Conservation (phyloP, 225 moss, liverwort and hornwort genomes). For the Bryoerythrophyllum caledonicum region DNA sequence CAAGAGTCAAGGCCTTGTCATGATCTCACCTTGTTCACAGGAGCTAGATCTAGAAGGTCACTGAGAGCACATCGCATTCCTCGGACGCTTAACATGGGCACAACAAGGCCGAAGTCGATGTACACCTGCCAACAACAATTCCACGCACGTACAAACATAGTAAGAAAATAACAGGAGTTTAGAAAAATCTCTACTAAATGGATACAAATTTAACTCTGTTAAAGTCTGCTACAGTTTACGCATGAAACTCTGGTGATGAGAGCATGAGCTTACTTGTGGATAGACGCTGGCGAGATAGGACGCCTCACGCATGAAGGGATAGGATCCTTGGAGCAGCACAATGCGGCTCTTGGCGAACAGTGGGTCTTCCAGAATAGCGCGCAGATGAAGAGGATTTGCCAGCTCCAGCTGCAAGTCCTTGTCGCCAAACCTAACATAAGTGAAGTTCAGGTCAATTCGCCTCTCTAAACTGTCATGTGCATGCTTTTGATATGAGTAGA, state of each 20-base stretch:
- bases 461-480: too few species aligned
- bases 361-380: constrained; percentile 68
- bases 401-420: constrained; percentile 74
- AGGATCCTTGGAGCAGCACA: constrained; percentile 74
- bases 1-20: too few species aligned
- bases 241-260: too few species aligned
- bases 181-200: too few species aligned
- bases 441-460: too few species aligned
- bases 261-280: constrained; percentile 48
- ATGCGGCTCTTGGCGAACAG: constrained; percentile 53
- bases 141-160: too few species aligned
- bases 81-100: constrained; percentile 75
- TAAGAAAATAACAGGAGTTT: too few species aligned
- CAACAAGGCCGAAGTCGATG: constrained; percentile 73
- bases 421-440: constrained; percentile 83
- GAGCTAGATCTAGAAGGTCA: constrained; percentile 76
- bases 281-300: constrained; percentile 81
- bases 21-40: constrained; percentile 63
- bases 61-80: constrained; percentile 71
- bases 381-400: constrained; percentile 75
- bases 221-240: too few species aligned
- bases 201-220: too few species aligned
- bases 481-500: too few species aligned
- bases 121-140: constrained; percentile 42
- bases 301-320: constrained; percentile 87